Evolutionary conservation across 106 monocot genomes (phyloP).

Genomic region (Dendrobium officinale): DNA sequence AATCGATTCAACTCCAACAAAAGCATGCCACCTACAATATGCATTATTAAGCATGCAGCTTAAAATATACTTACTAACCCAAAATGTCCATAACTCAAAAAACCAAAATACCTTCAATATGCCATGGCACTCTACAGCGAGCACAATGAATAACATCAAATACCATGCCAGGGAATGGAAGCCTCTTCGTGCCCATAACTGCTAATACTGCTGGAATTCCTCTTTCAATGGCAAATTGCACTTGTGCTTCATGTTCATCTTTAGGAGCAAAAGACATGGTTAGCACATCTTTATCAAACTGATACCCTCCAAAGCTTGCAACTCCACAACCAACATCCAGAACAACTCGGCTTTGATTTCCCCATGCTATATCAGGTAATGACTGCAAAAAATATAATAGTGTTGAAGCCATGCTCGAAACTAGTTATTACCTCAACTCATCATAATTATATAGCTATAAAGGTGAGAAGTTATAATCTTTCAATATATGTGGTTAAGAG

Average conservation of each 20-base stretch:
- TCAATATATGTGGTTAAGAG: too few species aligned
- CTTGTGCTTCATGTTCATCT: constrained; percentile 96
- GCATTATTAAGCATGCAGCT: neutral
- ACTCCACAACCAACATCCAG: constrained; percentile 95
- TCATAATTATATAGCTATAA: constrained; percentile 5
- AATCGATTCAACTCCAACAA: constrained; percentile 82
- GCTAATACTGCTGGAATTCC: constrained; percentile 89
- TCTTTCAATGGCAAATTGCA: constrained; percentile 94
- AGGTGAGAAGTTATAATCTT: neutral
- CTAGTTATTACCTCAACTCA: neutral
- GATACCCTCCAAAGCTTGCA: constrained; percentile 82
- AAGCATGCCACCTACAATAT: constrained; percentile 68
- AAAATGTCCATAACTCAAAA: neutral
- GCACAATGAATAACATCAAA: constrained; percentile 94
- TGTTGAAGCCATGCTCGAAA: neutral
- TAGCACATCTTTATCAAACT: constrained; percentile 74
- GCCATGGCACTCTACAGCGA: constrained; percentile 92
- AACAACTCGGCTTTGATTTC: constrained; percentile 56
- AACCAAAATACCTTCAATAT: constrained; percentile 63
- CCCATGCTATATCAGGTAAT: constrained; percentile 64
- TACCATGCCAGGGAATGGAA: constrained; percentile 71
- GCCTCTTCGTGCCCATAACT: constrained; percentile 90
- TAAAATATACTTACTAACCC: neutral
- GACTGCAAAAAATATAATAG: constrained; percentile 29
- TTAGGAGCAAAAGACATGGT: constrained; percentile 95